Evolutionary conservation across 768 basidiomycete genomes (phyloP).

Genomic region (Boletus sp.): DNA sequence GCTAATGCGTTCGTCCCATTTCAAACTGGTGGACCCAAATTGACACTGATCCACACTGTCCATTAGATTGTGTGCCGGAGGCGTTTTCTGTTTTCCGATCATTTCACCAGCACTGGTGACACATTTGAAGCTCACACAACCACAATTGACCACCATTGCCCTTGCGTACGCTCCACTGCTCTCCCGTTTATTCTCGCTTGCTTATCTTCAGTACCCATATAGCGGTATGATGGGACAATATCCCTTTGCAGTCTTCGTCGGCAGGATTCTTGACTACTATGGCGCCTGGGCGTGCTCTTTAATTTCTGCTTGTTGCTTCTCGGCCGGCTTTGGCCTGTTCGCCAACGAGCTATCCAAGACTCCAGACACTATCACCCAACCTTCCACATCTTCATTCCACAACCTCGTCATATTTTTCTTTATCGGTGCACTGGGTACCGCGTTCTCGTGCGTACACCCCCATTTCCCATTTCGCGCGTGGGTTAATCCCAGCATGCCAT

Average conservation of each 20-base stretch:
- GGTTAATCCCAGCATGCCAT: background rate
- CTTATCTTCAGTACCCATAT: slow-evolving; percentile 4
- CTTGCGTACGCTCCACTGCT: slow-evolving; percentile 61
- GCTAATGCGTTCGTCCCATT: slow-evolving; percentile 55
- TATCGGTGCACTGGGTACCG: slow-evolving; percentile 62
- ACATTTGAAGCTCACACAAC: slow-evolving; percentile 63
- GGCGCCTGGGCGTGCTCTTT: slow-evolving; percentile 71
- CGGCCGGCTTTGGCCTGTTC: slow-evolving; percentile 59
- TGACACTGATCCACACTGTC: background rate
- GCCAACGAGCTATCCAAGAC: slow-evolving; percentile 52
- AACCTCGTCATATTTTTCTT: slow-evolving; percentile 57
- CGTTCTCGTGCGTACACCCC: slow-evolving; percentile 58
- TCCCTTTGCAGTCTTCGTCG: slow-evolving; percentile 66
- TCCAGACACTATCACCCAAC: slow-evolving; percentile 35
- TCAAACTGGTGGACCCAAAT: background rate
- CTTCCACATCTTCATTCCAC: slow-evolving; percentile 46
- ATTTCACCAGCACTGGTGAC: slow-evolving; percentile 60
- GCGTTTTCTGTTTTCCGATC: slow-evolving; percentile 76
- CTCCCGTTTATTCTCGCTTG: background rate
- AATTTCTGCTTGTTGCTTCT: slow-evolving; percentile 55
- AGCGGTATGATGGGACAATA: slow-evolving; percentile 87
- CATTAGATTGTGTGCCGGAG: slow-evolving; percentile 69
- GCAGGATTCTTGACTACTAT: slow-evolving; percentile 61
- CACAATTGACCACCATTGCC: slow-evolving; percentile 74
- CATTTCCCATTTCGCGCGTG: background rate